phyloP scores from a whole-genome alignment of 2,329 filamentous ascomycete genomes.

The Cercospora canescens region DNA sequence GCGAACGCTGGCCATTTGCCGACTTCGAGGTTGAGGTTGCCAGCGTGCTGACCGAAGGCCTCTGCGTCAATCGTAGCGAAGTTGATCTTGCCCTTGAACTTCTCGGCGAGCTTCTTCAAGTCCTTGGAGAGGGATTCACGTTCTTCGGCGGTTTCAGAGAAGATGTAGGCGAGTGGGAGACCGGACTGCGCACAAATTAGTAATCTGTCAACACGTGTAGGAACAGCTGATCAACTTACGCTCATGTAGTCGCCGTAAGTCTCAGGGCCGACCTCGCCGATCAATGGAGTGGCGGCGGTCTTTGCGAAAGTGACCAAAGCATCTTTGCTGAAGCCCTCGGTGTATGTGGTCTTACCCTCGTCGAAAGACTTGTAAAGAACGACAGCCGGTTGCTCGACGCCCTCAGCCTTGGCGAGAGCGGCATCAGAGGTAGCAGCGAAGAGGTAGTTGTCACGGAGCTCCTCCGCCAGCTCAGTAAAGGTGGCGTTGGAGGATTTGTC shows the following conservation, averaged over 20 bases:
- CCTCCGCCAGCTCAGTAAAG: conserved; percentile 71
- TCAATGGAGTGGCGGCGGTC: conserved; percentile 80
- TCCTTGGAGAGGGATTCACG: conserved; percentile 73
- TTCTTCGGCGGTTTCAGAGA: conserved; percentile 89
- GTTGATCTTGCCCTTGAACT: conserved; percentile 93
- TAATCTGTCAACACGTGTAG: not conserved
- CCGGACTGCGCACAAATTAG: conserved; percentile 57
- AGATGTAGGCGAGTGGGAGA: conserved; percentile 95
- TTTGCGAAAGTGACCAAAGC: conserved; percentile 82
- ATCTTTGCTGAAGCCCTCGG: conserved; percentile 77
- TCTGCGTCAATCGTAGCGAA: conserved; percentile 97
- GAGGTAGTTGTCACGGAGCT: conserved; percentile 86
- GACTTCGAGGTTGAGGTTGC: conserved; percentile 94
- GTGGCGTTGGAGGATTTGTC: conserved; percentile 86
- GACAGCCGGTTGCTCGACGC: conserved; percentile 80
- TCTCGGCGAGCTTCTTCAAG: conserved; percentile 84
- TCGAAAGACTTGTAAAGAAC: conserved; percentile 98
- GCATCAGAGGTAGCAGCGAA: conserved; percentile 88
- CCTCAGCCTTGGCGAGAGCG: conserved; percentile 83
- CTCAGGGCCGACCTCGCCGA: conserved; percentile 95
- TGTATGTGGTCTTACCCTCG: conserved; percentile 86
- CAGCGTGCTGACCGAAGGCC: conserved; percentile 89
- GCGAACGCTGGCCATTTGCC: conserved; percentile 97
- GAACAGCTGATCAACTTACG: conserved; percentile 43
- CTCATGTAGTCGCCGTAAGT: conserved; percentile 96